A percentile compares a stretch with the other conserved stretches of the same genome.
Conservation (phyloP, 2,329 filamentous ascomycete genomes). For the Fusarium paranaense region DNA sequence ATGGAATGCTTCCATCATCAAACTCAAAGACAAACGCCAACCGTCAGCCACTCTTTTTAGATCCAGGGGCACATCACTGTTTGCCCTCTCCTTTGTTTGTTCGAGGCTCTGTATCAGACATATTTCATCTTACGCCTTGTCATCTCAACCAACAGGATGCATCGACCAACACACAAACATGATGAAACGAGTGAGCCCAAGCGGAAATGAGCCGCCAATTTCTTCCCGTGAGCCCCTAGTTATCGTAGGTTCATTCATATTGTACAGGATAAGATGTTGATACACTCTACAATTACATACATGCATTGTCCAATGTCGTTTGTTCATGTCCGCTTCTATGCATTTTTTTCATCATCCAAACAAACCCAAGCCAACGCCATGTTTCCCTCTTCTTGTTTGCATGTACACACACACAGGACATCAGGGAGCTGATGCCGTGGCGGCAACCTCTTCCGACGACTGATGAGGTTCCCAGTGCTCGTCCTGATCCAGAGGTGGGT, state of each 20-base stretch:
- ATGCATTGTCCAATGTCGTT: background rate
- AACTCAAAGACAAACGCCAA: conserved; percentile 5
- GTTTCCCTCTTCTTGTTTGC: background rate
- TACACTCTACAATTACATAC: conserved; percentile 34
- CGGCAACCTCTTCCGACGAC: background rate
- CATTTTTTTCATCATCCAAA: background rate
- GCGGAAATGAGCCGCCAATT: background rate
- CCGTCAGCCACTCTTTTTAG: background rate
- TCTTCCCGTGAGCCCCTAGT: background rate
- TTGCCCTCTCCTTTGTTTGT: background rate
- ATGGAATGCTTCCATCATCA: background rate
- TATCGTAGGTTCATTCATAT: background rate
- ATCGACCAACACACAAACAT: background rate
- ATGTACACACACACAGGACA: background rate
- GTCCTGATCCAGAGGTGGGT: conserved; percentile 26
- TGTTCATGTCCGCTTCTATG: conserved; percentile 6
- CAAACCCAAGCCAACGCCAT: conserved; percentile 25
- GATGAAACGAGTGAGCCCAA: conserved; percentile 11
- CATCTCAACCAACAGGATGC: background rate
- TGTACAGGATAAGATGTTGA: conserved; percentile 20
- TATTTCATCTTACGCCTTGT: background rate
- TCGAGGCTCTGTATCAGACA: background rate
- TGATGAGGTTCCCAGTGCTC: conserved; percentile 11
- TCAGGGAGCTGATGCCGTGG: conserved; percentile 1
- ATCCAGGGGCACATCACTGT: background rate